Conservation (phyloP, 257 asterid genomes). For the Solanum pennellii region DNA sequence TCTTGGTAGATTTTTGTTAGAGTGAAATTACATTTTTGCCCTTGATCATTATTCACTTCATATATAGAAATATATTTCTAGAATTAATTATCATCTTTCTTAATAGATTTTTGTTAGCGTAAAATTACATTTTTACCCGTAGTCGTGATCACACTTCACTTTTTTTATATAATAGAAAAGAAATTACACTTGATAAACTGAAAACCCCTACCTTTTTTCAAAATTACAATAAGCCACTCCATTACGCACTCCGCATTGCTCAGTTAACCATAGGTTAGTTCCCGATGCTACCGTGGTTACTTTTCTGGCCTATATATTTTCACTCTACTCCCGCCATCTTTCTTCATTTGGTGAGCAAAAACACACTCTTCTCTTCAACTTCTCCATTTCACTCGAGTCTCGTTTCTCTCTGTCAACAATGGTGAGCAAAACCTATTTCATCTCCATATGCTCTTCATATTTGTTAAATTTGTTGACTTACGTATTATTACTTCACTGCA, state of each 20-base stretch:
- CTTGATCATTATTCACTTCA: too few relatives aligned
- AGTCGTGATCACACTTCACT: accelerated
- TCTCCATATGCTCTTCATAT: neutral
- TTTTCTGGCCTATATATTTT: neutral
- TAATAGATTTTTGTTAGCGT: too few relatives aligned
- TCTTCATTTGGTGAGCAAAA: neutral
- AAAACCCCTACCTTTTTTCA: neutral
- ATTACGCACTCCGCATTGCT: neutral
- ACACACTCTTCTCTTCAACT: neutral
- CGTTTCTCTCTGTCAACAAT: neutral
- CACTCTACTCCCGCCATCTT: neutral
- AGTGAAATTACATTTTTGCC: too few relatives aligned
- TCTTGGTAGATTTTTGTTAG: too few relatives aligned
- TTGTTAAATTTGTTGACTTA: too few relatives aligned
- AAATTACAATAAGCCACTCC: neutral
- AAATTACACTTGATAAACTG: neutral
- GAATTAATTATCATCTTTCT: too few relatives aligned
- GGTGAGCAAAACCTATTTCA: neutral
- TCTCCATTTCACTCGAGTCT: neutral
- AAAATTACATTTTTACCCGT: too few relatives aligned
- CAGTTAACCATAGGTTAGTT: neutral
- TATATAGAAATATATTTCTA: too few relatives aligned
- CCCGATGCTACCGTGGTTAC: neutral
- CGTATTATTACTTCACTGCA: neutral
- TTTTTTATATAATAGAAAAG: too few relatives aligned